These are phyloP conservation scores for Oxytropis ochrocephala DNA, from an alignment of 306 rosid species.

Conservation along the genomic window DNA sequence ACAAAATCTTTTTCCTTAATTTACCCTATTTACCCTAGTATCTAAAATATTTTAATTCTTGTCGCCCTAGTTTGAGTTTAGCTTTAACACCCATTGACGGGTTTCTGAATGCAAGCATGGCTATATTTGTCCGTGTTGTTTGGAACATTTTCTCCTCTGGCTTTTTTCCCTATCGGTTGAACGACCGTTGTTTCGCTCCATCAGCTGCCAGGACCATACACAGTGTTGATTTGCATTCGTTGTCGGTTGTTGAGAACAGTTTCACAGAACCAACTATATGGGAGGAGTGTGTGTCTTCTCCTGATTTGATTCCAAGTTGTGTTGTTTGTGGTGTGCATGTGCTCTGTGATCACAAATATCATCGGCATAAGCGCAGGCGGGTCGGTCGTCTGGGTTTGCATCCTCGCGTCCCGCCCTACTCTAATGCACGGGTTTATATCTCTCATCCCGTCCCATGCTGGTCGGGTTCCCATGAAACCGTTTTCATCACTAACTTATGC, in stretches of 20 bases:
- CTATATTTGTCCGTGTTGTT: constrained; percentile 23
- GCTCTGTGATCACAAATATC: too few relatives aligned
- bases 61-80: too few relatives aligned
- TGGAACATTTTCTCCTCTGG: constrained; percentile 32
- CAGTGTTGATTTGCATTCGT: neutral
- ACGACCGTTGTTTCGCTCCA: constrained; percentile 8
- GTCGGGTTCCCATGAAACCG: too few relatives aligned
- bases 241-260: neutral
- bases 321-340: neutral
- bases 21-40: too few relatives aligned
- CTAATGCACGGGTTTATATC: too few relatives aligned
- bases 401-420: too few relatives aligned
- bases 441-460: too few relatives aligned
- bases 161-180: constrained; percentile 1
- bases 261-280: neutral
- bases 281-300: constrained; percentile 30
- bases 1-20: too few relatives aligned
- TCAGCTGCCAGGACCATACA: neutral
- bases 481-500: too few relatives aligned
- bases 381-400: too few relatives aligned
- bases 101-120: constrained; percentile 15
- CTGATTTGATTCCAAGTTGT: constrained; percentile 20
- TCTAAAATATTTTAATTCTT: too few relatives aligned
- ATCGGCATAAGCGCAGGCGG: too few relatives aligned
- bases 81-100: neutral